Percentiles rank a stretch among this genome's conserved stretches.
Conservation (phyloP, 345 rosid genomes). For the Clausena lansium region DNA sequence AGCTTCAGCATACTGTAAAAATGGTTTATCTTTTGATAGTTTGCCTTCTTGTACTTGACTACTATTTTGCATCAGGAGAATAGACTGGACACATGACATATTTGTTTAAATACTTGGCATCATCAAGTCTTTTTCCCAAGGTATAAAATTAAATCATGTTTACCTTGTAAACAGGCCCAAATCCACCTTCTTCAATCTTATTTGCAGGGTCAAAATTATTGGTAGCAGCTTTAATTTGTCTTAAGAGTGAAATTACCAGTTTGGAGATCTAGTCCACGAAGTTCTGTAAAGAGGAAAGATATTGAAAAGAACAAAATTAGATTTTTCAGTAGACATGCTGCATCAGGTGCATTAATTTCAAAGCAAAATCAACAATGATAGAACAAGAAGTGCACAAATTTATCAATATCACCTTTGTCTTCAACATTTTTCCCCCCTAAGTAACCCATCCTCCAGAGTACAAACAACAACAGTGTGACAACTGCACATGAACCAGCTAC, state of each 20-base stretch:
- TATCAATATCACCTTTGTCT: conserved; percentile 45
- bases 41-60: neutral
- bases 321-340: neutral
- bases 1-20: neutral
- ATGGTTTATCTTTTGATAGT: neutral
- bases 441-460: conserved; percentile 50
- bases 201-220: conserved; percentile 62
- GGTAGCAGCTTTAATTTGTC: conserved; percentile 75
- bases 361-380: neutral
- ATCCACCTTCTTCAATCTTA: conserved; percentile 96
- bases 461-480: conserved; percentile 35
- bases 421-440: conserved; percentile 53
- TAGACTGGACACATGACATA: neutral
- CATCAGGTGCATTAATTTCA: neutral
- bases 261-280: conserved; percentile 61
- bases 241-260: conserved; percentile 73
- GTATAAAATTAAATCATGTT: neutral
- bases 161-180: conserved; percentile 95
- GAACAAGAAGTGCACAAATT: neutral
- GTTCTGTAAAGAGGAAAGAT: conserved; percentile 37
- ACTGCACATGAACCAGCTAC: conserved; percentile 48
- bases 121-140: neutral
- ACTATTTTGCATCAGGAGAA: neutral
- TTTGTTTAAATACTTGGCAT: neutral
- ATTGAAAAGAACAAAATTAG: neutral